phyloP scores from a whole-genome alignment of 495 filamentous ascomycete genomes.

The Neurospora sp. region DNA sequence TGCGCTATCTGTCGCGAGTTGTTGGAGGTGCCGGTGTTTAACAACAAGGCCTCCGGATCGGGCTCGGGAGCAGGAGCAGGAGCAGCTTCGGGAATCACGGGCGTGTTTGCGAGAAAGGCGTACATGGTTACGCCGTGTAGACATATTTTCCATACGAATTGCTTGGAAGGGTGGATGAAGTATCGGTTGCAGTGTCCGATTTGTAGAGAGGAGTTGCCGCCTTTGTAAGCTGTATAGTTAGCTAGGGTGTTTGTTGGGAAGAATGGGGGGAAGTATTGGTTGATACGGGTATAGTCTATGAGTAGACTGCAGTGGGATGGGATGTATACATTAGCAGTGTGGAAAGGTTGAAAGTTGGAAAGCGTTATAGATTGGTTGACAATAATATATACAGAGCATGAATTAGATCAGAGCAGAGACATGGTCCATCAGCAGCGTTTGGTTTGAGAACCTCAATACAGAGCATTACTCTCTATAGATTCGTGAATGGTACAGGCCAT shows the following conservation, averaged over 20 bases:
- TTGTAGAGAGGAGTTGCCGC: conserved; percentile 80
- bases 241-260: not conserved
- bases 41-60: not conserved
- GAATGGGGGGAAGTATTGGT: not conserved
- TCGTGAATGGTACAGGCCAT: not conserved
- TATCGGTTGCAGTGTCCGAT: conserved; percentile 91
- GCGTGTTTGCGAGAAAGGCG: conserved; percentile 61
- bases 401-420: not conserved
- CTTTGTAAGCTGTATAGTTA: conserved; percentile 41
- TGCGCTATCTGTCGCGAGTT: conserved; percentile 92
- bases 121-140: conserved; percentile 98
- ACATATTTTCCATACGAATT: conserved; percentile 90
- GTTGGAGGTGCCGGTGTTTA: conserved; percentile 75
- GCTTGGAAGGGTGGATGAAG: conserved; percentile 93
- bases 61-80: not conserved
- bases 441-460: not conserved
- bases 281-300: not conserved
- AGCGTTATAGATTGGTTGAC: not conserved
- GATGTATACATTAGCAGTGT: not conserved
- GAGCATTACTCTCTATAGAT: not conserved
- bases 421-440: not conserved
- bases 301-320: not conserved
- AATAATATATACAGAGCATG: not conserved
- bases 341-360: not conserved
- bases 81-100: conserved; percentile 41